Conservation (phyloP, 495 filamentous ascomycete species). For the Aspergillus olivimuriae region DNA sequence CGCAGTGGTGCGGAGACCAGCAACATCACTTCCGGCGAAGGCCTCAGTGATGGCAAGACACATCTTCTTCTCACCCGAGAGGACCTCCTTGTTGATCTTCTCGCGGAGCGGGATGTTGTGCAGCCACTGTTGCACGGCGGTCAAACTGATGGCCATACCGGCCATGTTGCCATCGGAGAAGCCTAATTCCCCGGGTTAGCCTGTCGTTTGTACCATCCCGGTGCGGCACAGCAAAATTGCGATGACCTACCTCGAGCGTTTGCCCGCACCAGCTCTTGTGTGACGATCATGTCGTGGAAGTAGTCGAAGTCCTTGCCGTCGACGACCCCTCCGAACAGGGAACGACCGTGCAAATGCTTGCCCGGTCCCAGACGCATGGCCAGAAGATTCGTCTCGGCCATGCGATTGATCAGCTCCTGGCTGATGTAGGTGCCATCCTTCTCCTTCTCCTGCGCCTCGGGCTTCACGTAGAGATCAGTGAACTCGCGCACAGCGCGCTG, state of each 20-base stretch:
- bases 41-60: slow-evolving; percentile 84
- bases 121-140: slow-evolving; percentile 75
- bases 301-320: slow-evolving; percentile 81
- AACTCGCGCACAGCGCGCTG: slow-evolving; percentile 70
- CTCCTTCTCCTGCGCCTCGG: slow-evolving; percentile 77
- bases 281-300: slow-evolving; percentile 73
- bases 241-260: slow-evolving; percentile 52
- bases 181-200: slow-evolving; percentile 19
- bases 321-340: slow-evolving; percentile 62
- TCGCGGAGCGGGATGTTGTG: slow-evolving; percentile 60
- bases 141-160: slow-evolving; percentile 79
- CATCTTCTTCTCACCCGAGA: slow-evolving; percentile 81
- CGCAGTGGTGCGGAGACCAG: slow-evolving; percentile 74
- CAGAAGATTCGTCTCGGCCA: slow-evolving; percentile 66
- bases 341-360: slow-evolving; percentile 68
- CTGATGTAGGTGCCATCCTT: slow-evolving; percentile 65
- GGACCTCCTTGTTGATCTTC: slow-evolving; percentile 61
- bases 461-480: slow-evolving; percentile 60
- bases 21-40: slow-evolving; percentile 84
- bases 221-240: slow-evolving; percentile 9
- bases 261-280: slow-evolving; percentile 65
- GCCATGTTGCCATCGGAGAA: slow-evolving; percentile 59
- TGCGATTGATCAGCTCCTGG: slow-evolving; percentile 70
- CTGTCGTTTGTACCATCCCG: slow-evolving; percentile 36
- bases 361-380: slow-evolving; percentile 83